These are phyloP conservation scores for Xylaria multiplex DNA, from an alignment of 2,329 filamentous ascomycete species.

Conservation along the genomic window DNA sequence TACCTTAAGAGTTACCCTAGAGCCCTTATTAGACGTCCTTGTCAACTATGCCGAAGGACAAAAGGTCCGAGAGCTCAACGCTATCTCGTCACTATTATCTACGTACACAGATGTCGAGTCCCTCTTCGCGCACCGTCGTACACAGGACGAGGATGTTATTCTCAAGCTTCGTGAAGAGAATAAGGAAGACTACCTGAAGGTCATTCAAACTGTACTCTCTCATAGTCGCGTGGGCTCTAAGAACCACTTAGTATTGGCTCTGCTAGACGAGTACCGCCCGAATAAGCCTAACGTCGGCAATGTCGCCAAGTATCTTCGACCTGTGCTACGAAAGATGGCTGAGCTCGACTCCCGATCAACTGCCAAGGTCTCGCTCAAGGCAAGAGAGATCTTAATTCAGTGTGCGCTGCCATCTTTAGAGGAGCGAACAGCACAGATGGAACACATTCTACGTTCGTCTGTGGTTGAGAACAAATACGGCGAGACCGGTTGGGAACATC, in stretches of 20 bases:
- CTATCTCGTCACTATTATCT: constrained; percentile 82
- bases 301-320: constrained; percentile 86
- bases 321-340: constrained; percentile 83
- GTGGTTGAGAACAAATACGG: constrained; percentile 98
- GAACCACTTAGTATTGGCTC: constrained; percentile 91
- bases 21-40: constrained; percentile 81
- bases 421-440: constrained; percentile 95
- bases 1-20: constrained; percentile 76
- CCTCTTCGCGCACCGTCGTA: constrained; percentile 85
- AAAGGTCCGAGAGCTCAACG: constrained; percentile 87
- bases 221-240: constrained; percentile 93
- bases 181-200: constrained; percentile 87
- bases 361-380: constrained; percentile 96
- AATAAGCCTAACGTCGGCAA: constrained; percentile 93
- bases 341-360: constrained; percentile 87
- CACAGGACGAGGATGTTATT: constrained; percentile 92
- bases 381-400: constrained; percentile 96
- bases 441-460: constrained; percentile 95
- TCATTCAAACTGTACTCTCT: constrained; percentile 89
- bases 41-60: constrained; percentile 85
- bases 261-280: constrained; percentile 92
- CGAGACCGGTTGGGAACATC: constrained; percentile 95
- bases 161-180: constrained; percentile 94
- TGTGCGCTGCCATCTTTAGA: constrained; percentile 95
- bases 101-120: constrained; percentile 85